A percentile compares a stretch with the other conserved stretches of the same genome.
Evolutionary conservation across 2,329 filamentous ascomycete genomes (phyloP).

Genomic region (Xylaria sp.): DNA sequence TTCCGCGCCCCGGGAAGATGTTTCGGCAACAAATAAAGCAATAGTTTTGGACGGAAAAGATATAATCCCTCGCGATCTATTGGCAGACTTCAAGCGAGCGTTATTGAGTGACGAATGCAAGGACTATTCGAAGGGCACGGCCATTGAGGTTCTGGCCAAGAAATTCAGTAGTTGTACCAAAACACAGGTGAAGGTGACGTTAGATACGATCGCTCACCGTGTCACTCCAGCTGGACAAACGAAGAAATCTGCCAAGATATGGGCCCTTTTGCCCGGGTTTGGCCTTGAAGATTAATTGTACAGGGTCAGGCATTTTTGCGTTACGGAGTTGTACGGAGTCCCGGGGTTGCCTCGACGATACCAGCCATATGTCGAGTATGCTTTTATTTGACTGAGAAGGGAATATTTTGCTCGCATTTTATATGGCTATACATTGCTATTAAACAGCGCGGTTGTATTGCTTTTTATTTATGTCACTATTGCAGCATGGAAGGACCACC

Average conservation of each 20-base stretch:
- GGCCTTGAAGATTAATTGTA: conserved; percentile 1
- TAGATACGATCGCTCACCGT: conserved; percentile 69
- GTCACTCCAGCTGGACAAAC: conserved; percentile 51
- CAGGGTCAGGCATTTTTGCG: neutral
- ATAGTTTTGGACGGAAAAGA: conserved; percentile 36
- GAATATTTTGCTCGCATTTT: conserved; percentile 7
- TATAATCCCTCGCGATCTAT: conserved; percentile 62
- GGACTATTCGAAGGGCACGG: conserved; percentile 70
- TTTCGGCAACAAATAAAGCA: conserved; percentile 10
- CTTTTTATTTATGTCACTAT: neutral
- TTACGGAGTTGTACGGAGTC: conserved; percentile 18
- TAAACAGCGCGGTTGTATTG: neutral
- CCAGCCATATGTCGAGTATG: conserved; percentile 13
- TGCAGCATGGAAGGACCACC: neutral
- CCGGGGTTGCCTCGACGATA: conserved; percentile 16
- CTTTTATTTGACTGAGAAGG: conserved; percentile 7
- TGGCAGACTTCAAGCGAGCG: conserved; percentile 70
- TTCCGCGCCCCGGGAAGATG: conserved; percentile 21
- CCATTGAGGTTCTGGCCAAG: conserved; percentile 77
- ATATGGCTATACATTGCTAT: neutral
- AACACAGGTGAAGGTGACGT: conserved; percentile 71
- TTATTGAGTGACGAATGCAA: conserved; percentile 68
- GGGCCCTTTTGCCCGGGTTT: conserved; percentile 34
- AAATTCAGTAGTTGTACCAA: conserved; percentile 74
- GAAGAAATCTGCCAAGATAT: conserved; percentile 64